Evolutionary conservation across 148 eudicot species (phyloP), one percentile per base, ranked within the genome.

Genomic region (Fallopia convolvulus): DNA sequence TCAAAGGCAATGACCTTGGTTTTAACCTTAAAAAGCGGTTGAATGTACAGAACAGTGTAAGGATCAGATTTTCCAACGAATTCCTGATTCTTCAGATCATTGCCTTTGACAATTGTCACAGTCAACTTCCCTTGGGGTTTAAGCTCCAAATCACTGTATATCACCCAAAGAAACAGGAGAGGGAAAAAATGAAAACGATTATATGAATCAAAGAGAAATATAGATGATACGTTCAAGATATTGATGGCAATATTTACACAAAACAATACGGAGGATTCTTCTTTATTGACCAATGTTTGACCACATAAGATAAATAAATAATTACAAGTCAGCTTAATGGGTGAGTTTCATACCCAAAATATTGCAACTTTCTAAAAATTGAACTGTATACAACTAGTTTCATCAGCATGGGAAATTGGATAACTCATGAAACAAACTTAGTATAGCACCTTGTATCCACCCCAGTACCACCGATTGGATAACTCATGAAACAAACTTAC

Each of bases 41-140:
- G 92, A 72, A 95, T 81, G 77, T 87, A 79, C 36, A 93, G 76
- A 47, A 87, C 85, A 23, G 83, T 86, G 75, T 95, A 95, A 46
- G 99, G 99, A 87, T 95, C 99, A 61, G 99, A 95, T 81, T 95
- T 95, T 81, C 99, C 99, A 79, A 95, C 90, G 85, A 91, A 63
- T 81, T 95, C 99, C 87, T 74, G 87, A 87, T 95, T 95, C 87
- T 95, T 95, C 87, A 95, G 82, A 76, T 86, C 88, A 80, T 80
- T 92, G 81, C 97, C 99, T 87, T 76, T 87, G 82, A 92, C 87
- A 42, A 92, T 83, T 79, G 97, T 92, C 68, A 95, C 84, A 14
- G 88, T 87, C 80, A 95, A 81, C 79, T 80, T 86, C 47, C 99
- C 99, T 77, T 91, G 97, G 41, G 99, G 99, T 88, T 89, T 95